Conservation (phyloP, 352 stramenopile species). For the Pythium rhizo-oryzae region DNA sequence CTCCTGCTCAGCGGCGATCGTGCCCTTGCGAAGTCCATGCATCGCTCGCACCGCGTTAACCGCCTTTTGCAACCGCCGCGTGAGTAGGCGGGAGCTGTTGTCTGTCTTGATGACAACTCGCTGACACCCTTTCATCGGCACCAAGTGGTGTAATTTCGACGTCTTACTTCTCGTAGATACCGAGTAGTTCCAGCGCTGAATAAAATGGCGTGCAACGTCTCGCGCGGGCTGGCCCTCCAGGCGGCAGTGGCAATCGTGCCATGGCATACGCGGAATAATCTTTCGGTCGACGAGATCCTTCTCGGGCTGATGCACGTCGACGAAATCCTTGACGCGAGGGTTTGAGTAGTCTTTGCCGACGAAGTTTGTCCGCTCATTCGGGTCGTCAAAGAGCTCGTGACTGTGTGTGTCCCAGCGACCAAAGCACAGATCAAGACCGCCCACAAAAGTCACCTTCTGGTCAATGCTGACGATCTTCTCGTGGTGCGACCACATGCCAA, state of each 20-base stretch:
- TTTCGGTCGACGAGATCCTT: constrained; percentile 80
- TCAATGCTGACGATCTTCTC: constrained; percentile 94
- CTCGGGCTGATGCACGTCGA: constrained; percentile 74
- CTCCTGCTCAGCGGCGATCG: constrained; percentile 5
- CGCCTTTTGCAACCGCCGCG: constrained; percentile 62
- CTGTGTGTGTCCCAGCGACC: constrained; percentile 81
- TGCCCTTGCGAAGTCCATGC: constrained; percentile 32
- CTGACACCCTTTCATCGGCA: constrained; percentile 74
- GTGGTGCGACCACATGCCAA: constrained; percentile 91
- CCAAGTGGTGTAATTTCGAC: constrained; percentile 71
- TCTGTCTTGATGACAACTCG: constrained; percentile 39
- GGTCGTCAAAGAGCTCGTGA: constrained; percentile 74
- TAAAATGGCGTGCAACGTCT: constrained; percentile 85
- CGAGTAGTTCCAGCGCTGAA: constrained; percentile 90
- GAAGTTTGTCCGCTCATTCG: constrained; percentile 54
- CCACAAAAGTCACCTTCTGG: constrained; percentile 88
- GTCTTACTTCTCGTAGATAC: constrained; percentile 81
- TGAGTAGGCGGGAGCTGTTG: constrained; percentile 45
- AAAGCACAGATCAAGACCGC: constrained; percentile 90
- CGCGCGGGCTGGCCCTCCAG: constrained; percentile 77
- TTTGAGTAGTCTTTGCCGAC: constrained; percentile 88
- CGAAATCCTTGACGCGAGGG: constrained; percentile 82
- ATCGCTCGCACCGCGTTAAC: constrained; percentile 64
- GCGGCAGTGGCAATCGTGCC: constrained; percentile 85
- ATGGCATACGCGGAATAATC: constrained; percentile 77